Base-by-base conservation (phyloP, 257 asterid genomes). In the Marsdenia floribunda region DNA sequence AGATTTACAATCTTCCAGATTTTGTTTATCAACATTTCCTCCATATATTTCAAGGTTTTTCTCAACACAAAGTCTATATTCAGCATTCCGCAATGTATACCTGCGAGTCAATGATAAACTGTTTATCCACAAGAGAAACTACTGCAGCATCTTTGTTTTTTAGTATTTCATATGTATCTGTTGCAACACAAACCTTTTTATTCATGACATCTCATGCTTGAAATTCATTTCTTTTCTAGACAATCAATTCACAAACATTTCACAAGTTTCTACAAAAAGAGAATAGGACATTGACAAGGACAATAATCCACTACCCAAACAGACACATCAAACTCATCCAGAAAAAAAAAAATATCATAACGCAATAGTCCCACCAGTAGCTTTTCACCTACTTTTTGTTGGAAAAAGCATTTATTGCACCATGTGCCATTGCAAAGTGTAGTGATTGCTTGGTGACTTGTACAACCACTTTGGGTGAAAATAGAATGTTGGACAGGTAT, bases 71-170 rank as follows among this genome's bases (percentile, higher is more conserved):
- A 94, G 97, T 80, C 96, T 87, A 81, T 90, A 94, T 84, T 94
- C 98, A 49, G 98, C 98, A 86, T 92, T 94, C 78, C 89, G 87
- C 75, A 94, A 73, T 19, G 98, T 92, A 83, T 94, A 94, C 86
- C 98, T 94, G 83, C 82, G 81, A 54, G 49, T 21, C 71, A 18
- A 63, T 47, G 37, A 42, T 42, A 68, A 71, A 70, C 29, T 59
- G 44, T 44, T 37, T 26, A 21, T 26, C 74, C 58, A n/a, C 50
- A 42, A 16, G 49, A 37, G 50, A 65, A 9, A 65, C 26, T 16
- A 6, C 6, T 37, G 70, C 49, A 65, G 3, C 15, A 65, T 65
- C 70, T 65, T 65, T 18, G 29, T 65, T 37, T 35, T 37, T 65
- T 6, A 70, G 11, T 16, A 19, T 15, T 29, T 18, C 19, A 26